Percentiles rank a stretch among this genome's conserved stretches.
Conservation (phyloP, 116 monocot species). For the Thalassia testudinum region DNA sequence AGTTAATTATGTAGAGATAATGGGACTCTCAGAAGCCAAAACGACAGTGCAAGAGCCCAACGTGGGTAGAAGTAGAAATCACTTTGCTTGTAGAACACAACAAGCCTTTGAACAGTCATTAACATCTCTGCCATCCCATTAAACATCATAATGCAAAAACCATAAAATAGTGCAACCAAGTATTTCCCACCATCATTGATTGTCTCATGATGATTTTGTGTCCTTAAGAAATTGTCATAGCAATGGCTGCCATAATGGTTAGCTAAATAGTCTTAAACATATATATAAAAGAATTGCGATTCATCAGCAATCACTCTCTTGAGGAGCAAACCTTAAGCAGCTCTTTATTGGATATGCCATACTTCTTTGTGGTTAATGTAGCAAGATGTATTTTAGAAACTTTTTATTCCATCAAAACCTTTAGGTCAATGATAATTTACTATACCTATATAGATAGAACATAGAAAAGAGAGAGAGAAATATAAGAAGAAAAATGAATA, state of each 20-base stretch:
- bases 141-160: conserved; percentile 36
- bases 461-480: too few relatives aligned
- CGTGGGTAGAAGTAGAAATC: conserved; percentile 35
- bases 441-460: too few relatives aligned
- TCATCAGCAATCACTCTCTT: conserved; percentile 44
- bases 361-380: background rate
- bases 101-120: conserved; percentile 31
- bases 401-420: too few relatives aligned
- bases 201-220: conserved; percentile 34
- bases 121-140: conserved; percentile 35
- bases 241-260: conserved; percentile 23
- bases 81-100: conserved; percentile 41
- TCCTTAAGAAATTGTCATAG: conserved; percentile 27
- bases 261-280: conserved; percentile 57
- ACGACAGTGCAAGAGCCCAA: conserved; percentile 33
- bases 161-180: conserved; percentile 31
- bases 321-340: conserved; percentile 36
- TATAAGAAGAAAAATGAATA: too few relatives aligned
- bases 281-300: conserved; percentile 40
- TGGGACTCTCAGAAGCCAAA: conserved; percentile 31
- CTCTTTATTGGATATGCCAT: conserved; percentile 20
- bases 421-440: too few relatives aligned
- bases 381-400: background rate
- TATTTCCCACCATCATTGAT: conserved; percentile 23
- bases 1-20: conserved; percentile 27